Evolutionary conservation across 1,284 basidiomycete genomes (phyloP).

Genomic region (Ustilago trichophora): DNA sequence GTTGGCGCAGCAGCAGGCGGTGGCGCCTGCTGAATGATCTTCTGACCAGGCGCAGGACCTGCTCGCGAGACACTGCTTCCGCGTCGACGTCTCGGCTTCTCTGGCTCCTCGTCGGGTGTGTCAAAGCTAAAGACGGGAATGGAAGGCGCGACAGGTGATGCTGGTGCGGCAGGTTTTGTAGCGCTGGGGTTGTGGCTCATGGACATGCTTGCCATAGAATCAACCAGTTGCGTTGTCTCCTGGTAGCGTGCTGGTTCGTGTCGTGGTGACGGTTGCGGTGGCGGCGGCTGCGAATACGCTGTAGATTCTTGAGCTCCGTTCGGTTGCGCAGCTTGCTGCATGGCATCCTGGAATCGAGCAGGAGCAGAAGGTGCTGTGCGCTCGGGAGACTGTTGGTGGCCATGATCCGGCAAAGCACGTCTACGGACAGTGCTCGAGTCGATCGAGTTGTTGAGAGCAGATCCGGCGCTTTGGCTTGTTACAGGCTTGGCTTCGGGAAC

Average conservation of each 20-base stretch:
- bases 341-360: slow-evolving; percentile 23
- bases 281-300: not conserved
- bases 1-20: slow-evolving; percentile 21
- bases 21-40: slow-evolving; percentile 18
- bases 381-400: not conserved
- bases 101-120: slow-evolving; percentile 28
- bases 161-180: not conserved
- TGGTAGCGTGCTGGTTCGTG: slow-evolving; percentile 31
- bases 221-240: slow-evolving; percentile 13
- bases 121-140: slow-evolving; percentile 31
- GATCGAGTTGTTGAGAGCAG: slow-evolving; percentile 5
- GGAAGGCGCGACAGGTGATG: not conserved
- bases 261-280: not conserved
- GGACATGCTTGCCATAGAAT: slow-evolving; percentile 24
- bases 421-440: slow-evolving; percentile 1
- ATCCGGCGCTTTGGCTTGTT: slow-evolving; percentile 30
- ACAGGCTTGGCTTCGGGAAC: not conserved
- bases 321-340: not conserved
- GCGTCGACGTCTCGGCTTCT: slow-evolving; percentile 43
- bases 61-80: slow-evolving; percentile 46
- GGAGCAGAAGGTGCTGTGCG: slow-evolving; percentile 8
- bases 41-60: slow-evolving; percentile 16
- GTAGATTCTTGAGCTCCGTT: not conserved
- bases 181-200: not conserved
- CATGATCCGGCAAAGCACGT: not conserved